Base-by-base conservation (phyloP, 805 yeast genomes). In the Yueomyces sinensis region DNA sequence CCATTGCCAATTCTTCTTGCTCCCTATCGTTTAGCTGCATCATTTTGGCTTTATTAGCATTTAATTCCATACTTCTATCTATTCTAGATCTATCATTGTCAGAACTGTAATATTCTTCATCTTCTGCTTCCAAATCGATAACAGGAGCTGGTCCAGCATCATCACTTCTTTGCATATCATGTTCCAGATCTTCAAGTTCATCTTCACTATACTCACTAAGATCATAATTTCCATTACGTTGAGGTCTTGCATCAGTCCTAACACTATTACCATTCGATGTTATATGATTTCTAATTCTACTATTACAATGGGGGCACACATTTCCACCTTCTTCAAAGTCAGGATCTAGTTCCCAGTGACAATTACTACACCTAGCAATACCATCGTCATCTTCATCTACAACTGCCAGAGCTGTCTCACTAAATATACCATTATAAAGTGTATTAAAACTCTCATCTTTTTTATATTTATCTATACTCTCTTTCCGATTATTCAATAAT, bases 311-410 rank as follows among this genome's bases (percentile, higher is more conserved):
- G 5, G 72, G 63, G 46, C 91, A 81, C n/a, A 56, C 61, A 3
- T 66, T 57, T 1, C 43, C 52, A 24, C 46, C 52, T 29, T 47
- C 52, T 23, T 42, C 45, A 37, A 44, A 47, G 30, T 46, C 50
- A 5, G 44, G 43, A 32, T 46, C 50, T 6, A 79, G 74, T 46
- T 81, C 89, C 89, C 89, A 81, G 46, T 76, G 84, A 50, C 91
- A 81, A 37, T 72, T 68, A 6, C 80, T 71, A 47, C 91, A 81
- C 36, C 89, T 56, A 0, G 80, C 72, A 9, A 80, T 82, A 2
- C 86, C 86, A 46, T 81, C 89, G 20, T 72, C 71, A 20, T 59
- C 61, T 46, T 80, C 89, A 45, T 77, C 86, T 1, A 76, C 59
- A 3, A 74, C 52, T 0, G 78, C 74, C 13, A 63, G 53, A 3